Evolutionary conservation across 2,329 filamentous ascomycete genomes (phyloP), one percentile per base, ranked within the genome.

Genomic region (Penicillium rolfsii): DNA sequence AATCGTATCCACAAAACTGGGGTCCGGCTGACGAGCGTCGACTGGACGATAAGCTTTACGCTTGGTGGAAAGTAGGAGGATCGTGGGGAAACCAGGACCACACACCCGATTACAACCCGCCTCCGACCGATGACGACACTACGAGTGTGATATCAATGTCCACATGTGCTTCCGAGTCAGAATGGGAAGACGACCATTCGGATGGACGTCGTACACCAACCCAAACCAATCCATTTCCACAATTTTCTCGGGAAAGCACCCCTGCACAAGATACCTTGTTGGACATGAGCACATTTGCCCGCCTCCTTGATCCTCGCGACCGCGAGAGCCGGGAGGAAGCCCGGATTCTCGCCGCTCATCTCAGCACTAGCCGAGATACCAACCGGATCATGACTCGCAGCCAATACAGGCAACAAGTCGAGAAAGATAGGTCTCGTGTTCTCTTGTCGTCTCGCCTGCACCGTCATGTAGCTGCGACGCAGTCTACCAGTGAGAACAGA

Each of bases 21-120:
- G 76, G 76, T 52, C 73, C 79, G 16, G 65, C 80, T 6, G 79
- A 87, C 43, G 90, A 95, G 67, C 84, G 85, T 30, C 85, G 86
- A 41, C 80, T 97, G 2, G 89, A 94, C 65, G 83, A 84, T 2
- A 88, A 87, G 60, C 79, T 97, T 1, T 98, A 97, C 74, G 82
- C 82, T 33, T 95, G 93, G 86, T 98, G 92, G 90, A 87, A 90
- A 55, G 82, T 83, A 57, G 92, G 91, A 22, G 92, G 91, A 7
- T 91, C 91, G 80, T 97, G 92, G 88, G 93, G 94, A 1, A 88
- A 89, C 16, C 82, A 88, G 35, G 94, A 98, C 73, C 82, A 83
- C 5, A 97, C 91, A 70, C 91, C 90, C 30, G 90, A 94, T 64
- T 98, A 93, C 74, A 75, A 81, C 35, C 88, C 88, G 0, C 70